phyloP scores from a whole-genome alignment of 805 yeast genomes.

The Nakazawaea wickerhamii region DNA sequence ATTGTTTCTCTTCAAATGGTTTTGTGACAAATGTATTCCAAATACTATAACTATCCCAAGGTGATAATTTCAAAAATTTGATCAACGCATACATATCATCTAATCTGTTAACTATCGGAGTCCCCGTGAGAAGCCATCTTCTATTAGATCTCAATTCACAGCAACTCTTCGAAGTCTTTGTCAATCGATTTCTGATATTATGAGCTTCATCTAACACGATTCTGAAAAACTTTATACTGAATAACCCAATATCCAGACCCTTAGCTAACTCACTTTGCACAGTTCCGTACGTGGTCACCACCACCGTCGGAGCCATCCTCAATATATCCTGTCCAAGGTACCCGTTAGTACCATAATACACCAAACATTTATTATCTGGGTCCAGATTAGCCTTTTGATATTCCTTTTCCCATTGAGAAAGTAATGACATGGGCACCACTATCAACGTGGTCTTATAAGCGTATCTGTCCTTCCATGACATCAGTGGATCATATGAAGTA shows the following conservation, averaged over 20 bases:
- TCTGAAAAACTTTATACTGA: constrained; percentile 67
- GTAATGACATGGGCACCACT: constrained; percentile 83
- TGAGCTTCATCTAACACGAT: constrained; percentile 89
- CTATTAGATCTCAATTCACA: constrained; percentile 58
- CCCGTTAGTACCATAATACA: constrained; percentile 70
- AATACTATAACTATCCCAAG: constrained; percentile 80
- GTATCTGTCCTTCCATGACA: constrained; percentile 30
- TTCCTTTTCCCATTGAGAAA: constrained; percentile 90
- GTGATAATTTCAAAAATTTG: constrained; percentile 71
- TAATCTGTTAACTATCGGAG: constrained; percentile 83
- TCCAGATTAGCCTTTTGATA: constrained; percentile 53
- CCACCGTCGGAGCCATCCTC: constrained; percentile 53
- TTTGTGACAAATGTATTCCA: constrained; percentile 84
- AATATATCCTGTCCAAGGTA: constrained; percentile 42
- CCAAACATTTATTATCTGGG: constrained; percentile 36
- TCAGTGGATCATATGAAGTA: constrained; percentile 18
- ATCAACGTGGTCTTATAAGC: constrained; percentile 72
- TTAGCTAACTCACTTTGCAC: constrained; percentile 70
- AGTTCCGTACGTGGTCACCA: constrained; percentile 86
- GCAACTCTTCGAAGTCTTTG: constrained; percentile 77
- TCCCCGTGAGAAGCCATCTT: constrained; percentile 87
- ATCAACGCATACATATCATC: constrained; percentile 83
- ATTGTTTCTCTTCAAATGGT: constrained; percentile 74
- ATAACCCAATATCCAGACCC: constrained; percentile 44
- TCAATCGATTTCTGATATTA: constrained; percentile 70